Evolutionary conservation across 1,284 basidiomycete genomes (phyloP).

Genomic region (Puccinia horiana): DNA sequence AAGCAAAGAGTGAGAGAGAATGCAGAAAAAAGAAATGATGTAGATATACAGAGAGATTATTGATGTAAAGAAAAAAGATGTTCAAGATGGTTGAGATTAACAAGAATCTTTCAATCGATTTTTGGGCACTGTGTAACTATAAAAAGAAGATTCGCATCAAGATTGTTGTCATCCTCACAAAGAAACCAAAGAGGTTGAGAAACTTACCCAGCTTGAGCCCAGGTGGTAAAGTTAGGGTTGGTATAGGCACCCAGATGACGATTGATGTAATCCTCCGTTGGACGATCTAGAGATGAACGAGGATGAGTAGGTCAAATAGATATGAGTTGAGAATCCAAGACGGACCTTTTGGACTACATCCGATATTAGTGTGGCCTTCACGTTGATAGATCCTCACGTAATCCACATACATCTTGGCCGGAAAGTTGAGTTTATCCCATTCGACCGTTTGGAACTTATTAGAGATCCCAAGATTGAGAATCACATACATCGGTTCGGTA

Average conservation of each 20-base stretch:
- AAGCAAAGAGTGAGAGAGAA: background rate
- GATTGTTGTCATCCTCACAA: background rate
- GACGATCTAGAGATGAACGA: constrained; percentile 47
- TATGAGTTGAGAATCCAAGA: background rate
- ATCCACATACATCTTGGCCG: constrained; percentile 73
- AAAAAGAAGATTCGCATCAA: background rate
- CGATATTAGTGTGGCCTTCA: constrained; percentile 45
- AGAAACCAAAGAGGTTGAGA: background rate
- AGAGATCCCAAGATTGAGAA: constrained; percentile 45
- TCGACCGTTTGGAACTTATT: constrained; percentile 48
- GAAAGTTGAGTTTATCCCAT: constrained; percentile 63
- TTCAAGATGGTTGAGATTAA: background rate
- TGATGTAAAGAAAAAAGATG: background rate
- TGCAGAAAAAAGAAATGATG: background rate
- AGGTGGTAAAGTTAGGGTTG: constrained; percentile 56
- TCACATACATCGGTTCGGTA: constrained; percentile 48
- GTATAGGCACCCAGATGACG: constrained; percentile 55
- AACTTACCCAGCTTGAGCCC: constrained; percentile 51
- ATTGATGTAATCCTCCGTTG: constrained; percentile 57
- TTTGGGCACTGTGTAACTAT: constrained; percentile 37
- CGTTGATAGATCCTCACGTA: constrained; percentile 79
- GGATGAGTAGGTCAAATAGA: background rate
- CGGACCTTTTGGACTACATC: constrained; percentile 40
- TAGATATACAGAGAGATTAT: background rate
- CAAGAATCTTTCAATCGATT: constrained; percentile 44